phyloP scores from a whole-genome alignment of 352 stramenopile species.

The Pythium volutum region DNA sequence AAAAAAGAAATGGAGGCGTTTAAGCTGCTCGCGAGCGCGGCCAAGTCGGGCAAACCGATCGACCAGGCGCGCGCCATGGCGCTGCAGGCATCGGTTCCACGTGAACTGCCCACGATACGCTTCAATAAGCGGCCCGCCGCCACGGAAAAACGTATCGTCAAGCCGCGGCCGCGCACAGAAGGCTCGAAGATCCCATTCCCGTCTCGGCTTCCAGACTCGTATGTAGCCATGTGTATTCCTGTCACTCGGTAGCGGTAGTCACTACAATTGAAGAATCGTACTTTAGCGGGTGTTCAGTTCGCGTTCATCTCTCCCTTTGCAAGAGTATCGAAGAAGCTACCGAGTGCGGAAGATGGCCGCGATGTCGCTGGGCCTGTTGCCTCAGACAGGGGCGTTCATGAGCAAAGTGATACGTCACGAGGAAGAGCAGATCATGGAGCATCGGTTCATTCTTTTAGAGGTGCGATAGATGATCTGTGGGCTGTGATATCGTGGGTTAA shows the following conservation, averaged over 20 bases:
- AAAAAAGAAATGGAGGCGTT: constrained; percentile 50
- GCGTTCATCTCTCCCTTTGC: background rate
- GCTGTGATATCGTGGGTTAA: background rate
- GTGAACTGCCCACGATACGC: background rate
- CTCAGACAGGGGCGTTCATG: constrained; percentile 33
- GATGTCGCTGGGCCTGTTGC: constrained; percentile 30
- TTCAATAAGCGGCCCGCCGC: constrained; percentile 9
- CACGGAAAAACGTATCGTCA: constrained; percentile 8
- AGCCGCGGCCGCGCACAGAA: constrained; percentile 21
- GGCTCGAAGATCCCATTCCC: constrained; percentile 28
- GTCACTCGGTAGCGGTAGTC: constrained; percentile 22
- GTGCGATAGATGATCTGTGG: constrained; percentile 20
- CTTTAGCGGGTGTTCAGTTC: constrained; percentile 4
- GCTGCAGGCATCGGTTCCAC: constrained; percentile 12
- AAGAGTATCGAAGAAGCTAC: constrained; percentile 13
- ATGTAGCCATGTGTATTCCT: constrained; percentile 24
- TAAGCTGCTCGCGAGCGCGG: constrained; percentile 33
- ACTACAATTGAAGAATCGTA: constrained; percentile 15
- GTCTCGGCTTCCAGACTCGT: constrained; percentile 5
- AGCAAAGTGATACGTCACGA: constrained; percentile 38
- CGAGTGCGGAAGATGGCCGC: background rate
- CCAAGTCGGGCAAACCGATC: constrained; percentile 25
- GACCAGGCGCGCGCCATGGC: constrained; percentile 2
- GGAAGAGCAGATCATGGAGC: constrained; percentile 40
- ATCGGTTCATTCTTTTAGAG: constrained; percentile 42